phyloP scores from a whole-genome alignment of 257 asterid species.

The Paulownia fortunei region DNA sequence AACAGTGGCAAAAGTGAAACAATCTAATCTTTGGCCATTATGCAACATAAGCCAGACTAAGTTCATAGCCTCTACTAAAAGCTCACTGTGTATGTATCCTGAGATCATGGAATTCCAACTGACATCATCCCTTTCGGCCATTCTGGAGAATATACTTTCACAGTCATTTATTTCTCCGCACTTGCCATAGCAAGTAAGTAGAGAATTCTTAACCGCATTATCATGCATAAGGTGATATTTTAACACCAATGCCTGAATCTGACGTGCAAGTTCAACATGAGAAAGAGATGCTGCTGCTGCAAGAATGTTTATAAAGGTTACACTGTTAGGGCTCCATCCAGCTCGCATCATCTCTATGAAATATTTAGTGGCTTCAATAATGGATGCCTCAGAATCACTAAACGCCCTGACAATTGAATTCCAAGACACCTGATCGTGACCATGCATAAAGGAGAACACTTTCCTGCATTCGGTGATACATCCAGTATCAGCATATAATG shows the following conservation, averaged over 20 bases:
- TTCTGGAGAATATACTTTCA: slow-evolving; percentile 70
- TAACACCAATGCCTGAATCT: slow-evolving; percentile 64
- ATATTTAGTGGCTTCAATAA: slow-evolving; percentile 55
- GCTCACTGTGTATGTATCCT: slow-evolving; percentile 79
- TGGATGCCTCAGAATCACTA: slow-evolving; percentile 58
- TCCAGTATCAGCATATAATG: slow-evolving; percentile 71
- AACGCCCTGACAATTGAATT: slow-evolving; percentile 77
- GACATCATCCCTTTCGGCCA: slow-evolving; percentile 68
- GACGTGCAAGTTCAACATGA: slow-evolving; percentile 59
- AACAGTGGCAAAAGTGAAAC: slow-evolving; percentile 87
- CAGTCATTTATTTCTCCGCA: slow-evolving; percentile 66
- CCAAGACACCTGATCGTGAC: slow-evolving; percentile 81
- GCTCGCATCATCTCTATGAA: slow-evolving; percentile 71
- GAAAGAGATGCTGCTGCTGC: slow-evolving; percentile 69
- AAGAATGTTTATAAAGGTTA: slow-evolving; percentile 77
- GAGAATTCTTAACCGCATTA: slow-evolving; percentile 58
- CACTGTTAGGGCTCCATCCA: slow-evolving; percentile 65
- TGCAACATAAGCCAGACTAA: slow-evolving; percentile 74
- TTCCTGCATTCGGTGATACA: slow-evolving; percentile 60
- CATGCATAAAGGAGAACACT: slow-evolving; percentile 65
- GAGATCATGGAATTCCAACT: slow-evolving; percentile 95
- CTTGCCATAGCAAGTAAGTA: slow-evolving; percentile 86
- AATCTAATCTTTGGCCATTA: slow-evolving; percentile 70
- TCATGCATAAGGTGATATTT: slow-evolving; percentile 55
- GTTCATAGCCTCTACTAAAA: slow-evolving; percentile 69